A percentile compares a stretch with the other conserved stretches of the same genome.
Evolutionary conservation across 1,284 basidiomycete genomes (phyloP).

Genomic region (Apiotrichum mycotoxinovorans): DNA sequence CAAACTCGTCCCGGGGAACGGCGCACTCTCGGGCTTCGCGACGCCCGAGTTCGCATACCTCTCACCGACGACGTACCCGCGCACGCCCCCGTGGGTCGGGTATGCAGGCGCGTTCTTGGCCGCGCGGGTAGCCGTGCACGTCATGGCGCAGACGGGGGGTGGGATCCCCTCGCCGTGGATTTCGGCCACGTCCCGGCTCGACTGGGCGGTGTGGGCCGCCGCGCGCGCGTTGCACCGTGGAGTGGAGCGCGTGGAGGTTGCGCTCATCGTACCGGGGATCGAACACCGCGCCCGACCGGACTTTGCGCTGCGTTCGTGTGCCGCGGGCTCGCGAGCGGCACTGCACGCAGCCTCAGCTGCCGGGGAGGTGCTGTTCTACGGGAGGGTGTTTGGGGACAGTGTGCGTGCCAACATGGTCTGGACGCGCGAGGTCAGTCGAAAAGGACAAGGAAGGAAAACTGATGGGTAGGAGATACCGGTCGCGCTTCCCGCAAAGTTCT

Average conservation of each 20-base stretch:
- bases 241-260: too few species aligned
- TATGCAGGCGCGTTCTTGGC: too few species aligned
- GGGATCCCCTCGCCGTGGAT: conserved; percentile 33
- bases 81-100: background rate
- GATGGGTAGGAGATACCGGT: too few species aligned
- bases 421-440: too few species aligned
- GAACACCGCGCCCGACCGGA: too few species aligned
- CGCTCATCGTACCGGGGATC: too few species aligned
- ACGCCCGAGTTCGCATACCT: background rate
- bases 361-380: conserved; percentile 25
- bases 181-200: conserved; percentile 17
- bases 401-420: conserved; percentile 14
- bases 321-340: too few species aligned
- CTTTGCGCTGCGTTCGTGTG: too few species aligned
- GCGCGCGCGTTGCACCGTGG: conserved; percentile 5
- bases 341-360: background rate
- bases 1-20: too few species aligned
- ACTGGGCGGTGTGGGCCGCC: conserved; percentile 31
- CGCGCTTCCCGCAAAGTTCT: too few species aligned
- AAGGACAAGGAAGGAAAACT: too few species aligned
- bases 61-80: background rate
- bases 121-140: too few species aligned
- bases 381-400: conserved; percentile 22
- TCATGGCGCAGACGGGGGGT: background rate
- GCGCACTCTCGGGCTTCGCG: background rate